Percentiles rank a stretch among this genome's conserved stretches.
Evolutionary conservation across 305 asterid genomes (phyloP).

Genomic region (Fraxinus sp.): DNA sequence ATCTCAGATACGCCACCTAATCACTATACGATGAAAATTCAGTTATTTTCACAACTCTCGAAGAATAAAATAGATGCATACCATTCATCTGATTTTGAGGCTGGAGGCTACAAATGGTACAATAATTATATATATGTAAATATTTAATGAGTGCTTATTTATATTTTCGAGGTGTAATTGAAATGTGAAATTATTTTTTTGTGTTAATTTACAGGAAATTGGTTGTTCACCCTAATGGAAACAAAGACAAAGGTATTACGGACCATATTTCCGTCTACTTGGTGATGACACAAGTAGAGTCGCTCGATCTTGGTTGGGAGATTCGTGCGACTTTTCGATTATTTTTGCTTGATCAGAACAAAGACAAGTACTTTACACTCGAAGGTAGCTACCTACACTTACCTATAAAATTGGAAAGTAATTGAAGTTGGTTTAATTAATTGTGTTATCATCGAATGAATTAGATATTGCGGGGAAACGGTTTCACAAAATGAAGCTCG

Average conservation of each 20-base stretch:
- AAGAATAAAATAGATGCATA: slow-evolving; percentile 42
- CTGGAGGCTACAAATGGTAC: slow-evolving; percentile 65
- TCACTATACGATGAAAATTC: slow-evolving; percentile 43
- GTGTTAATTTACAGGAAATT: slow-evolving; percentile 32
- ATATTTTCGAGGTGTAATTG: background rate
- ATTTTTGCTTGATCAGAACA: slow-evolving; percentile 53
- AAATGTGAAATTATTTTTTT: background rate
- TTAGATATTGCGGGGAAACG: slow-evolving; percentile 50
- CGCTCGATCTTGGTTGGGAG: slow-evolving; percentile 48
- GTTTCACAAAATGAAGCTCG: slow-evolving; percentile 48
- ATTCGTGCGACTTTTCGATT: slow-evolving; percentile 40
- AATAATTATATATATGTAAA: background rate
- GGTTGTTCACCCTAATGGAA: slow-evolving; percentile 53
- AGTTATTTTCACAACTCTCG: slow-evolving; percentile 37
- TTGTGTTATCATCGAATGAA: background rate
- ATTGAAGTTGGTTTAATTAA: background rate
- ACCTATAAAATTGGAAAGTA: background rate
- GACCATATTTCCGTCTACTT: slow-evolving; percentile 53
- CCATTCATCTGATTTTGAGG: slow-evolving; percentile 43
- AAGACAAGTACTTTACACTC: slow-evolving; percentile 44
- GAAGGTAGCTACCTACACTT: slow-evolving; percentile 33
- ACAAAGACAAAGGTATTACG: slow-evolving; percentile 46
- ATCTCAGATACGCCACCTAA: slow-evolving; percentile 44
- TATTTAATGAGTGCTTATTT: background rate
- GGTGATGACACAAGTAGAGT: slow-evolving; percentile 26